These are phyloP conservation scores for Saccharum spontaneum DNA, from an alignment of 176 grass and related monocot genomes.

Conservation along the genomic window DNA sequence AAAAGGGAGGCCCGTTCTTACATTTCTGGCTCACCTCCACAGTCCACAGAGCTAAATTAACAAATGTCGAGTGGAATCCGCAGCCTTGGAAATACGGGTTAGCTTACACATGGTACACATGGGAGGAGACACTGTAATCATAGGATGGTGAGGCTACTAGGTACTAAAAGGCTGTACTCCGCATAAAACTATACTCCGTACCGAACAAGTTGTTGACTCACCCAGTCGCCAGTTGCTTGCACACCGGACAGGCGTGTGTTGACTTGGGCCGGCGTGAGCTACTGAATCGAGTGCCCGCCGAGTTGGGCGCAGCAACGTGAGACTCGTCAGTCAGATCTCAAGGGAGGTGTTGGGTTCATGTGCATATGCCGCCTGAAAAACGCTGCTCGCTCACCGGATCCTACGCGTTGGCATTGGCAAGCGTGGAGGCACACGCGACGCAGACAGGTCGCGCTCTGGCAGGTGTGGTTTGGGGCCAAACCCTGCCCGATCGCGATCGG, in stretches of 20 bases:
- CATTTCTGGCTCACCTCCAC: slow-evolving; percentile 2
- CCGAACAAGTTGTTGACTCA: slow-evolving; percentile 48
- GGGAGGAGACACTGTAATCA: not conserved
- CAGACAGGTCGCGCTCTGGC: not conserved
- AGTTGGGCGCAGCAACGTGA: slow-evolving; percentile 25
- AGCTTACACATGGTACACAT: not conserved
- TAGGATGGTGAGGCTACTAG: slow-evolving; percentile 28
- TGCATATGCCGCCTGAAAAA: not conserved
- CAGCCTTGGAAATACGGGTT: not conserved
- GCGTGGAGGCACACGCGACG: slow-evolving; percentile 1
- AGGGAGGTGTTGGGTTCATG: slow-evolving; percentile 28
- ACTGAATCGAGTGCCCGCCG: not conserved
- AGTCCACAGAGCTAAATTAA: not conserved
- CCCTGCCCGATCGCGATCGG: not conserved
- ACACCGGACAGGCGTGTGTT: not conserved
- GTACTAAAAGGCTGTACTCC: not conserved
- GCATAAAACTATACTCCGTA: not conserved
- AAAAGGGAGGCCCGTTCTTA: not conserved
- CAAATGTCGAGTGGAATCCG: not conserved
- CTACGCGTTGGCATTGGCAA: not conserved
- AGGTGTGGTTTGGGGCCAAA: not conserved
- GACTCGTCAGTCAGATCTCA: slow-evolving; percentile 9
- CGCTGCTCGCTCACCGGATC: slow-evolving; percentile 24
- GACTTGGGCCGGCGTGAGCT: not conserved
- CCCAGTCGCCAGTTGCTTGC: not conserved